phyloP scores from a whole-genome alignment of 495 filamentous ascomycete species.

The Saxophila tyrrhenica region DNA sequence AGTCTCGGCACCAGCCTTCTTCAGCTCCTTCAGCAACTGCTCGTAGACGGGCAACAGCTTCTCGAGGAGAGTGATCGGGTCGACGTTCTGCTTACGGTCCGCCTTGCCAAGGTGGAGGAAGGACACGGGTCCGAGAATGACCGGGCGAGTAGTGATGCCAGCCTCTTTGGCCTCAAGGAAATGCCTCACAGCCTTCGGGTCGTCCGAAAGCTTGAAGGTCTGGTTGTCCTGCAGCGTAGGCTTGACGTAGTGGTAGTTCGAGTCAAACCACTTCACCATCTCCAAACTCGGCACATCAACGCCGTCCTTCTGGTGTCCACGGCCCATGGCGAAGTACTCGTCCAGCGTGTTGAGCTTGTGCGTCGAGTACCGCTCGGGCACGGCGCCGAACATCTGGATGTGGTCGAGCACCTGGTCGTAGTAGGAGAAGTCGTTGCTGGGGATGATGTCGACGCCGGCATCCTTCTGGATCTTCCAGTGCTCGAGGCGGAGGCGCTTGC shows the following conservation, averaged over 20 bases:
- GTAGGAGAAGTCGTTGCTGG: slow-evolving; percentile 97
- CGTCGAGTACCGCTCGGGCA: slow-evolving; percentile 81
- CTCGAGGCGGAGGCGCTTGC: slow-evolving; percentile 85
- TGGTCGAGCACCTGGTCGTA: slow-evolving; percentile 98
- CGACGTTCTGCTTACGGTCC: slow-evolving; percentile 80
- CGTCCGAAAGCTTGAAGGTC: slow-evolving; percentile 72
- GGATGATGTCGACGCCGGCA: slow-evolving; percentile 91
- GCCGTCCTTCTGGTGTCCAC: slow-evolving; percentile 86
- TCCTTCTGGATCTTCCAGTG: slow-evolving; percentile 99
- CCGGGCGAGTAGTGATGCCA: slow-evolving; percentile 82
- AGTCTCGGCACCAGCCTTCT: slow-evolving; percentile 84
- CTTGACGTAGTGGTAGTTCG: slow-evolving; percentile 99
- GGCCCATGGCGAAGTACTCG: slow-evolving; percentile 98
- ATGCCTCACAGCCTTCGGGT: slow-evolving; percentile 87
- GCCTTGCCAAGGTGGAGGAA: slow-evolving; percentile 95
- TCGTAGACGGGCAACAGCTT: slow-evolving; percentile 87
- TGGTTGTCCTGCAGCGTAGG: slow-evolving; percentile 93
- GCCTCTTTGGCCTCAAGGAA: slow-evolving; percentile 96
- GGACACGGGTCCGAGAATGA: slow-evolving; percentile 88
- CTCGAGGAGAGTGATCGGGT: slow-evolving; percentile 83
- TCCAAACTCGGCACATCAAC: slow-evolving; percentile 90
- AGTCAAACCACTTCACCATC: slow-evolving; percentile 99
- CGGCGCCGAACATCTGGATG: slow-evolving; percentile 93
- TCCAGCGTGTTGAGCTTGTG: slow-evolving; percentile 77
- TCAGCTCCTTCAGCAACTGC: slow-evolving; percentile 79